phyloP scores from a whole-genome alignment of 352 stramenopile genomes.

The Globisporangium splendens region DNA sequence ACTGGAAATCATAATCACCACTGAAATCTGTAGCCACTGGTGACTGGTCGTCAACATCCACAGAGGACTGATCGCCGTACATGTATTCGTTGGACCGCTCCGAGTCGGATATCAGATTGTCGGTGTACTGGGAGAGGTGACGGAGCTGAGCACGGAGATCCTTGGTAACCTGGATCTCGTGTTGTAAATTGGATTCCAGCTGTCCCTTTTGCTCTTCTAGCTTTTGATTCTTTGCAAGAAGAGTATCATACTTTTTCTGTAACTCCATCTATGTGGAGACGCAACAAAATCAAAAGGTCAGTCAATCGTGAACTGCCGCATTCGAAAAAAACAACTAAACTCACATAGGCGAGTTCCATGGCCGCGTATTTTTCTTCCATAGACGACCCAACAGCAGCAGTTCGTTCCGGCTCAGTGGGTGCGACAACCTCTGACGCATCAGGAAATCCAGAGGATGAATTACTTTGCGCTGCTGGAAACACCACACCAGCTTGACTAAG shows the following conservation, averaged over 20 bases:
- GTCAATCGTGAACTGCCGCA: not conserved
- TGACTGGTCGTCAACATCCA: slow-evolving; percentile 30
- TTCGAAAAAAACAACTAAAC: not conserved
- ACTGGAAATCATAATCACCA: slow-evolving; percentile 38
- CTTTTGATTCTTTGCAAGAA: slow-evolving; percentile 39
- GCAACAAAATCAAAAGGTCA: not conserved
- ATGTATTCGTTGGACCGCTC: slow-evolving; percentile 50
- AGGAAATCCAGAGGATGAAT: not conserved
- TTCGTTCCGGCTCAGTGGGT: slow-evolving; percentile 12
- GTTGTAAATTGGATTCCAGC: slow-evolving; percentile 59
- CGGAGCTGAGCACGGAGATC: slow-evolving; percentile 65
- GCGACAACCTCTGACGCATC: slow-evolving; percentile 20
- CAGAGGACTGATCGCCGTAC: slow-evolving; percentile 37
- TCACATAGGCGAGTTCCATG: slow-evolving; percentile 39
- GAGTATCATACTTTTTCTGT: slow-evolving; percentile 48
- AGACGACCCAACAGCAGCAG: slow-evolving; percentile 15
- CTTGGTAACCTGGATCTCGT: slow-evolving; percentile 59
- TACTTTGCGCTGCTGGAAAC: slow-evolving; percentile 17
- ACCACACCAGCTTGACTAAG: slow-evolving; percentile 22
- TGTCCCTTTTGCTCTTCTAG: slow-evolving; percentile 59
- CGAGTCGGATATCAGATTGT: slow-evolving; percentile 59
- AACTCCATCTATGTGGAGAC: slow-evolving; percentile 41
- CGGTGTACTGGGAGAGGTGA: slow-evolving; percentile 68
- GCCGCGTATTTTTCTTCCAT: slow-evolving; percentile 49
- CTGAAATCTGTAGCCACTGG: slow-evolving; percentile 32